Base-by-base conservation (phyloP, 106 monocot species). In the Dendrobium nobile region DNA sequence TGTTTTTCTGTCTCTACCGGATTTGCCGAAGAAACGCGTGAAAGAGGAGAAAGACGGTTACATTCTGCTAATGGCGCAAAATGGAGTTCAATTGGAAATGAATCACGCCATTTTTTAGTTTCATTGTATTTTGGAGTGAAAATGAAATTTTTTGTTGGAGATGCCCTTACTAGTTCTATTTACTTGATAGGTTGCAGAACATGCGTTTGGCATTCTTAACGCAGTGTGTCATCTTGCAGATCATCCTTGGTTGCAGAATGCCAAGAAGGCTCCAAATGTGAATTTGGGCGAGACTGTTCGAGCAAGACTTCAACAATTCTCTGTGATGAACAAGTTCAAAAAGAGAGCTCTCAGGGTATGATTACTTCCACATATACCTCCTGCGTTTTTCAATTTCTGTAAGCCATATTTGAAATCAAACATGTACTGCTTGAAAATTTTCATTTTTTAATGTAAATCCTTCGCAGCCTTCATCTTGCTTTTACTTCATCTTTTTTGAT, bases 291-390 rank as follows among this genome's bases (percentile, higher is more conserved):
- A 89, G 78, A 82, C 82, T 22, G 89, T 89, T 65, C 82, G 81
- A 78, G 84, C 89, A 42, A 87, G 85, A 70, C 85, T 89, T 17
- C 87, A 85, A 33, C 89, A 89, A 82, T 87, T 89, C 72, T 79
- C 89, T 78, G 80, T 87, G 54, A 89, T 89, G 89, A 89, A 89
- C 80, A 89, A 89, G 80, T 84, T 89, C 64, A 89, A 89, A 76
- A 89, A 89, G 82, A 87, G 78, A 80, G 89, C 86, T 77, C 87
- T 89, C 11, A 80, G 84, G 87, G 89, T 89, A 85, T 74, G 81
- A 33, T 41, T 65, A 41, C 26, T 48, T 16, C 9, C 76, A 26
- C 45, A 26, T 76, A 27, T 19, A 74, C 33, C 31, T 31, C 31
- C 31, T 31, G 31, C 31, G 31, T 27, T 27, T 27, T 27, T 51